Conservation (phyloP, 805 yeast genomes). For the Teunomyces pallodes region DNA sequence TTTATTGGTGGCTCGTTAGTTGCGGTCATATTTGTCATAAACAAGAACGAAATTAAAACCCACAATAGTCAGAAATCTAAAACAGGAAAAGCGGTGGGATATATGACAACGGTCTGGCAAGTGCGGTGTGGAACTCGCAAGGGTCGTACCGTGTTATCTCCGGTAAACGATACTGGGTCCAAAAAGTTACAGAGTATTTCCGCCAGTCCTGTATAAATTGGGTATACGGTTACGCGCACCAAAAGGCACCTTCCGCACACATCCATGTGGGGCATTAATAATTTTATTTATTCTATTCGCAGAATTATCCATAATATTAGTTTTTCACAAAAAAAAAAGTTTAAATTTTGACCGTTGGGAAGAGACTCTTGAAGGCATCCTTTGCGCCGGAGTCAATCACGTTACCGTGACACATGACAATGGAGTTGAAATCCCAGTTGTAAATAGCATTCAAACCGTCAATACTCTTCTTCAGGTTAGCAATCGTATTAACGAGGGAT, state of each 20-base stretch:
- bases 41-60: background rate
- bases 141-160: background rate
- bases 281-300: background rate
- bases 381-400: conserved; percentile 43
- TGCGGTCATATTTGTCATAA: background rate
- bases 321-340: background rate
- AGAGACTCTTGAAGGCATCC: conserved; percentile 21
- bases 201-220: background rate
- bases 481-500: conserved; percentile 22
- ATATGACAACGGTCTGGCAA: no score
- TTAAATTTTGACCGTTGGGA: conserved; percentile 5
- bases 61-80: no score
- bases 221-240: no score
- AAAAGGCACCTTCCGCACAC: no score
- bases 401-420: conserved; percentile 44
- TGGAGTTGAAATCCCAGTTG: conserved; percentile 23
- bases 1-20: background rate
- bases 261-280: background rate
- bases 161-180: no score
- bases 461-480: conserved; percentile 14
- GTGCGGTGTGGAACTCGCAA: background rate
- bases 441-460: conserved; percentile 19
- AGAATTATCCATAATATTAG: no score
- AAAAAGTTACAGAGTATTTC: no score
- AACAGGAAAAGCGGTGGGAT: no score